Percentiles rank a stretch among this genome's conserved stretches.
phyloP scores from a whole-genome alignment of 345 rosid genomes.

The Lepidium sativum region DNA sequence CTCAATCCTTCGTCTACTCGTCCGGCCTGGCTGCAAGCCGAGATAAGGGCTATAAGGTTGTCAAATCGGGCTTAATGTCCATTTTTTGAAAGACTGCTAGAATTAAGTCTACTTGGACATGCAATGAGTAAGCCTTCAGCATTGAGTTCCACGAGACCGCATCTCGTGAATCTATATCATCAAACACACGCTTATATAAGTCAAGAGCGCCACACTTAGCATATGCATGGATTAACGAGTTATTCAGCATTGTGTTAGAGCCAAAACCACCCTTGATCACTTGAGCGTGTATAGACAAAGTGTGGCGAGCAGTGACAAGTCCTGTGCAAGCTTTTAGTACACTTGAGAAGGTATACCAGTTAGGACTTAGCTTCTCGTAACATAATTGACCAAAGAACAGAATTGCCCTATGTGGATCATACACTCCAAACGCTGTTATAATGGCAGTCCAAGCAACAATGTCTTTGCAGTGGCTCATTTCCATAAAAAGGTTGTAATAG shows the following conservation, averaged over 20 bases:
- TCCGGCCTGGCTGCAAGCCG: conserved; percentile 87
- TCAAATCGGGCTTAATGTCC: conserved; percentile 59
- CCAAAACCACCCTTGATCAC: conserved; percentile 57
- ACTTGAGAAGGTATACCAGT: conserved; percentile 70
- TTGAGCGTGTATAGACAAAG: conserved; percentile 51
- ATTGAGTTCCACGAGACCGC: conserved; percentile 80
- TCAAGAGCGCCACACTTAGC: conserved; percentile 67
- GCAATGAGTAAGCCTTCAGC: conserved; percentile 77
- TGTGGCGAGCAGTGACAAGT: conserved; percentile 52
- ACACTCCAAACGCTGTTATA: conserved; percentile 64
- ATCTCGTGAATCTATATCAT: conserved; percentile 45
- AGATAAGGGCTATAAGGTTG: conserved; percentile 74
- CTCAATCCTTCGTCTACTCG: conserved; percentile 59
- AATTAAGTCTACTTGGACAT: conserved; percentile 66
- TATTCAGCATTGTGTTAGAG: conserved; percentile 49
- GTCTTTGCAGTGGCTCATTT: conserved; percentile 37
- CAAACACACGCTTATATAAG: conserved; percentile 56
- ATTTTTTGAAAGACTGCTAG: conserved; percentile 47
- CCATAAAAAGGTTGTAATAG: conserved; percentile 57
- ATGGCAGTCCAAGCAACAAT: conserved; percentile 72
- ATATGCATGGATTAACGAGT: conserved; percentile 77
- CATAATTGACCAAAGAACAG: conserved; percentile 47
- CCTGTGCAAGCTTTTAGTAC: conserved; percentile 78
- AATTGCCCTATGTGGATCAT: conserved; percentile 55
- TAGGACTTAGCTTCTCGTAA: conserved; percentile 46